phyloP scores from a whole-genome alignment of 257 asterid species.

The Solanum tarapatanum region DNA sequence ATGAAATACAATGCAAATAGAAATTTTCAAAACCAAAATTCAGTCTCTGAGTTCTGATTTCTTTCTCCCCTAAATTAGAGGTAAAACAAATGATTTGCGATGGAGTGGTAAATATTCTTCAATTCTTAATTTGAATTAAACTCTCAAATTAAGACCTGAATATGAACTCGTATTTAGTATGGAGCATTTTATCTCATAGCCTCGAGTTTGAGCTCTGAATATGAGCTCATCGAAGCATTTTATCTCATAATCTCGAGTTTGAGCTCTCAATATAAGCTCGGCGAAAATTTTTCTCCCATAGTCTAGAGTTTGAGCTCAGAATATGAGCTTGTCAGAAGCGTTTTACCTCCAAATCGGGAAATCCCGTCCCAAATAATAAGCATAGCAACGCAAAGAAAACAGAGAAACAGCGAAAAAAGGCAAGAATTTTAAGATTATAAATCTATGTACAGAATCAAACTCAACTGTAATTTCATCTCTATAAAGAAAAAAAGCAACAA shows the following conservation, averaged over 20 bases:
- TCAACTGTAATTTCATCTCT: not conserved
- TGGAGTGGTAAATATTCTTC: not conserved
- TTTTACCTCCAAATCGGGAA: not conserved
- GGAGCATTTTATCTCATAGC: not conserved
- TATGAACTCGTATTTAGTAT: not conserved
- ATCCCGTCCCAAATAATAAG: not conserved
- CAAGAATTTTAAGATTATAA: not conserved
- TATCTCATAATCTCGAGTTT: not conserved
- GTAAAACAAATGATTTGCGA: not conserved
- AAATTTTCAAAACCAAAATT: not conserved
- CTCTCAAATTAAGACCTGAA: not conserved
- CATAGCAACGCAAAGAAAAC: not conserved
- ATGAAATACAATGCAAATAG: not conserved
- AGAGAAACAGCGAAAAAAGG: not conserved
- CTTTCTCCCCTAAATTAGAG: not conserved
- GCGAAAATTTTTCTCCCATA: too few relatives aligned
- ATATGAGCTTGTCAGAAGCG: too few relatives aligned
- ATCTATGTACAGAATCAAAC: not conserved
- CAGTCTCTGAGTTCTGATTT: not conserved
- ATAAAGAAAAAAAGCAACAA: too few relatives aligned
- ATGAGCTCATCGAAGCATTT: too few relatives aligned
- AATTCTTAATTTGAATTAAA: not conserved
- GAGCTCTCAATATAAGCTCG: accelerated
- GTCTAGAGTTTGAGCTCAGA: too few relatives aligned
- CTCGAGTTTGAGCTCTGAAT: too few relatives aligned